Percentiles rank a stretch among this genome's conserved stretches.
Conservation (phyloP, 2,329 filamentous ascomycete genomes). For the Fusarium concolor region DNA sequence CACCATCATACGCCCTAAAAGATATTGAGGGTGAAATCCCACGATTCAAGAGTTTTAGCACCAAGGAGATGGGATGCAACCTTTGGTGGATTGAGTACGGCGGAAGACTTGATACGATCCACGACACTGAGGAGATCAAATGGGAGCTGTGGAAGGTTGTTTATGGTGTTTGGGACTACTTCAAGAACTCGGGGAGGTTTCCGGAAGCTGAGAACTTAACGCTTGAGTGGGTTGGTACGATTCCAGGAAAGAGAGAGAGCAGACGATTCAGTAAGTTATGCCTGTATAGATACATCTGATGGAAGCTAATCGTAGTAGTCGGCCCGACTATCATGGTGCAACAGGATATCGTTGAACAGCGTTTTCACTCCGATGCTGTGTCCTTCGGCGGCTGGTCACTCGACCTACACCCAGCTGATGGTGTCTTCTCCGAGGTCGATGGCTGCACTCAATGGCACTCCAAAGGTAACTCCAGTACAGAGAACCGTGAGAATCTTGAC, state of each 20-base stretch:
- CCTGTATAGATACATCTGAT: fast-evolving
- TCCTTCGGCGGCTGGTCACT: slow-evolving; percentile 25
- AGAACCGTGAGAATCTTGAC: fast-evolving
- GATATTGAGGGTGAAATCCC: slow-evolving; percentile 12
- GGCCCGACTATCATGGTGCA: slow-evolving; percentile 20
- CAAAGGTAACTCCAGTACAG: background rate
- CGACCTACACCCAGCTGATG: slow-evolving; percentile 16
- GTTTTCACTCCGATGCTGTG: slow-evolving; percentile 9
- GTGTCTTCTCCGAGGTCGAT: slow-evolving; percentile 19
- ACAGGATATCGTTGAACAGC: slow-evolving; percentile 18
- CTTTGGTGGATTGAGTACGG: slow-evolving; percentile 30
- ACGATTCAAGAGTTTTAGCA: slow-evolving; percentile 21
- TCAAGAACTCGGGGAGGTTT: slow-evolving; percentile 18
- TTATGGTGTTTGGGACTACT: slow-evolving; percentile 26
- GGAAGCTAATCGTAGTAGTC: background rate
- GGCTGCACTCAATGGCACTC: slow-evolving; percentile 28
- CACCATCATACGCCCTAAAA: slow-evolving; percentile 14
- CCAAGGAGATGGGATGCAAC: slow-evolving; percentile 17
- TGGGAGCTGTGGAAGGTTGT: slow-evolving; percentile 28
- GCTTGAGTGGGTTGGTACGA: slow-evolving; percentile 22
- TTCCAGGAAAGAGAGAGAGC: slow-evolving; percentile 16
- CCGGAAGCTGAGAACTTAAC: slow-evolving; percentile 16
- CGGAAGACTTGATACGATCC: slow-evolving; percentile 20
- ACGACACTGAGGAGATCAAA: slow-evolving; percentile 20
- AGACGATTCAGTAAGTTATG: slow-evolving; percentile 10